Evolutionary conservation across 176 grass and related monocot genomes (phyloP).

Genomic region (Saccharum officinarum): DNA sequence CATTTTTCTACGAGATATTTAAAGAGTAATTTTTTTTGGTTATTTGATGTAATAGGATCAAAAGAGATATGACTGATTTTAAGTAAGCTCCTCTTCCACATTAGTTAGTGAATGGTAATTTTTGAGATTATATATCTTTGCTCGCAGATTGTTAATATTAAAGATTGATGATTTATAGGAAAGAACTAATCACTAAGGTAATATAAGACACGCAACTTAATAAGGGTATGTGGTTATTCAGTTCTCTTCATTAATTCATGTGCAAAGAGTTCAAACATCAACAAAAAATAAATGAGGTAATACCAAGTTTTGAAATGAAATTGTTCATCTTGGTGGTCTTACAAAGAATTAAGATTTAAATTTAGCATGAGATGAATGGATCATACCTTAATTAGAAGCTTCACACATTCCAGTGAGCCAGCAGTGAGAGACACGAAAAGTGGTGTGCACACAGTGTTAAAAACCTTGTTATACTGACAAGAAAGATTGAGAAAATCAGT

Average conservation of each 20-base stretch:
- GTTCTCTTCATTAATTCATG: neutral
- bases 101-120: neutral
- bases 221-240: neutral
- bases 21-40: neutral
- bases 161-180: neutral
- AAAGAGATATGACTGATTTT: neutral
- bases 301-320: neutral
- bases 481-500: constrained; percentile 19
- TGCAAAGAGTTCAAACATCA: neutral
- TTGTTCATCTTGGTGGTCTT: neutral
- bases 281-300: neutral
- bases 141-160: neutral
- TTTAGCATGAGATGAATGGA: neutral
- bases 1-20: neutral
- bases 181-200: neutral
- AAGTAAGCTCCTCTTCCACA: neutral
- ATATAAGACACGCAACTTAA: neutral
- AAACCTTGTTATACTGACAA: constrained; percentile 26
- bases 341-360: neutral
- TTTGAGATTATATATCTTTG: neutral
- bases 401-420: constrained; percentile 13
- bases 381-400: constrained; percentile 34
- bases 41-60: neutral
- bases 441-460: constrained; percentile 13
- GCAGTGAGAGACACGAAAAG: neutral